Evolutionary conservation across 2,329 filamentous ascomycete genomes (phyloP).

Genomic region (Venturia oleaginea): DNA sequence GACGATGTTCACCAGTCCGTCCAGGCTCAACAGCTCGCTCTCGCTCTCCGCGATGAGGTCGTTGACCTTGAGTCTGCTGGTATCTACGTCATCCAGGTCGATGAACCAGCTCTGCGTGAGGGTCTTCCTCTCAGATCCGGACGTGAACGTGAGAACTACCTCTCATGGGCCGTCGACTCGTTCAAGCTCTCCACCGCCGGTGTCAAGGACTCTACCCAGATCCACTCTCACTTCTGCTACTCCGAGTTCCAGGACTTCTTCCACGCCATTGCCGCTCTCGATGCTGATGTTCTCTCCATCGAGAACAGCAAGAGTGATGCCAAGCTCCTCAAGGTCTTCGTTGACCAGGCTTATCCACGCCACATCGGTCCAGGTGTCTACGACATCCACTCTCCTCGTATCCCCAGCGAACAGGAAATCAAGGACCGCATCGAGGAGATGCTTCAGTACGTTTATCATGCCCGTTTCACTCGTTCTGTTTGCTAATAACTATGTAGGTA

Average conservation of each 20-base stretch:
- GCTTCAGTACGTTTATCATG: conserved; percentile 52
- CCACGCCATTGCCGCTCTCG: conserved; percentile 96
- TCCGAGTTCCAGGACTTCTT: conserved; percentile 99
- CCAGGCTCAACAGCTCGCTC: conserved; percentile 96
- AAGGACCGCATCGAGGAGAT: conserved; percentile 97
- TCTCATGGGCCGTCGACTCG: conserved; percentile 93
- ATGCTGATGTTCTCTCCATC: conserved; percentile 96
- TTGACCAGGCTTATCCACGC: conserved; percentile 91
- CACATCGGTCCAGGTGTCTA: conserved; percentile 99
- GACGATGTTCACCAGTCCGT: conserved; percentile 98
- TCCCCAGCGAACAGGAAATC: conserved; percentile 96
- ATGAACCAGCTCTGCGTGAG: conserved; percentile 98
- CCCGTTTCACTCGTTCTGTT: not conserved
- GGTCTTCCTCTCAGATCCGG: conserved; percentile 94
- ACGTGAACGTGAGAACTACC: conserved; percentile 92
- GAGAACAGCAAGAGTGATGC: conserved; percentile 99
- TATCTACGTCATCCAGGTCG: conserved; percentile 96
- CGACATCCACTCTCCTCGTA: conserved; percentile 98
- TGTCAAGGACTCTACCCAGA: conserved; percentile 93
- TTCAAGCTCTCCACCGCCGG: conserved; percentile 94
- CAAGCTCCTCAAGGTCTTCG: conserved; percentile 97
- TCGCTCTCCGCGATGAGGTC: conserved; percentile 97
- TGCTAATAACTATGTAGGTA: conserved; percentile 30
- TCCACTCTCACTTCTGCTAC: conserved; percentile 99
- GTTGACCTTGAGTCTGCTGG: conserved; percentile 95